Evolutionary conservation across 2,329 filamentous ascomycete species (phyloP).

Genomic region (Cordyceps farinosa): DNA sequence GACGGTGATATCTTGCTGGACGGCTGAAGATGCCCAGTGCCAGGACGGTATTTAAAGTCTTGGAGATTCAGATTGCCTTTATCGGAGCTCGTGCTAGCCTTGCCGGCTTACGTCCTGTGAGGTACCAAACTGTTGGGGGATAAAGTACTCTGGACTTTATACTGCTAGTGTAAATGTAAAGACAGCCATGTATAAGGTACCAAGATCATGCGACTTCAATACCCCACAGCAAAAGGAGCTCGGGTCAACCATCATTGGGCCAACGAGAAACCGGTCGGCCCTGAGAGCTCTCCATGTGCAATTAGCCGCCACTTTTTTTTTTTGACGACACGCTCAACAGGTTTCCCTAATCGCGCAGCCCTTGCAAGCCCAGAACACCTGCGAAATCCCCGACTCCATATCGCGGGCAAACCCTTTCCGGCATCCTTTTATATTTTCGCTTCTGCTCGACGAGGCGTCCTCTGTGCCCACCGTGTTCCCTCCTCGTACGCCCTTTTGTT

Average conservation of each 20-base stretch:
- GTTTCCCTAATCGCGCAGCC: neutral
- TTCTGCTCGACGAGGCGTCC: neutral
- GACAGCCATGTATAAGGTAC: neutral
- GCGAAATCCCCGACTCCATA: neutral
- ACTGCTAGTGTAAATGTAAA: neutral
- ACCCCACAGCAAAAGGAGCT: conserved; percentile 4
- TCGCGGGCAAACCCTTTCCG: neutral
- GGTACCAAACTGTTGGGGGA: neutral
- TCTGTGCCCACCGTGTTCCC: neutral
- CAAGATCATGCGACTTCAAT: neutral
- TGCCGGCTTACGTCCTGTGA: neutral
- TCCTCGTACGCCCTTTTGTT: neutral
- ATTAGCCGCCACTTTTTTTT: conserved; percentile 10
- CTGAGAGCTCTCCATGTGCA: neutral
- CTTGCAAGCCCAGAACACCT: neutral
- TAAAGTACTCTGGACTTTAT: neutral
- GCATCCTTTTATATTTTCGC: neutral
- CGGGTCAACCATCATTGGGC: conserved; percentile 3
- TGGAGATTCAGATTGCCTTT: neutral
- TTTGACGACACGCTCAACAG: neutral
- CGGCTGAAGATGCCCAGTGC: neutral
- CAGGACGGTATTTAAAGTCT: neutral
- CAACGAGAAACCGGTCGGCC: neutral
- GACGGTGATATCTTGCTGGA: neutral
- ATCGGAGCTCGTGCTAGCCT: neutral